These are phyloP conservation scores for Erodium texanum DNA, from an alignment of 441 rosid genomes.

Conservation along the genomic window DNA sequence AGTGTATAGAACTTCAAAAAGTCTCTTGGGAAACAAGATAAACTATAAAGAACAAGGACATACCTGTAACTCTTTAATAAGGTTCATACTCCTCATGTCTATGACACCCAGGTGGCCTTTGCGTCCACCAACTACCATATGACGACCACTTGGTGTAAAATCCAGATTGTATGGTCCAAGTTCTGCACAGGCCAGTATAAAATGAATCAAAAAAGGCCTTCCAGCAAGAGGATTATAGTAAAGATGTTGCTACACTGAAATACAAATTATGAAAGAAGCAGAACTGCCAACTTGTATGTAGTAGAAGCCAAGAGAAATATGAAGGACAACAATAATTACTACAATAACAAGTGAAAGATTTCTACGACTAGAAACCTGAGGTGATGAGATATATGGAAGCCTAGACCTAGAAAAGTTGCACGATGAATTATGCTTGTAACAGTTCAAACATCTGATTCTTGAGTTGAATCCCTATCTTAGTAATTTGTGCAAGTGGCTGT, in stretches of 20 bases:
- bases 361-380: not conserved
- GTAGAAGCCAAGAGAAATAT: not conserved
- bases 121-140: conserved; percentile 83
- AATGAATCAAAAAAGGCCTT: not conserved
- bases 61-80: conserved; percentile 80
- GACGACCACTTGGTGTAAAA: conserved; percentile 76
- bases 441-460: not conserved
- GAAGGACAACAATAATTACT: not conserved
- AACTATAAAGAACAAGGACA: not conserved
- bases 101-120: conserved; percentile 84
- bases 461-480: not conserved
- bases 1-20: not conserved
- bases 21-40: not conserved
- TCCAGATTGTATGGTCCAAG: conserved; percentile 88
- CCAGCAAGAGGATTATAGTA: not conserved
- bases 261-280: not conserved
- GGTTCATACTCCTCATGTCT: conserved; percentile 56
- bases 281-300: not conserved
- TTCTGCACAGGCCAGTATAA: conserved; percentile 36
- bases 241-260: not conserved
- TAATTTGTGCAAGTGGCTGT: not conserved
- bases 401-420: not conserved
- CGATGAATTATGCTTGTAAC: not conserved
- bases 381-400: not conserved
- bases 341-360: not conserved